Base-by-base conservation (phyloP, 495 filamentous ascomycete genomes). In the Hypoxylon fragiforme region DNA sequence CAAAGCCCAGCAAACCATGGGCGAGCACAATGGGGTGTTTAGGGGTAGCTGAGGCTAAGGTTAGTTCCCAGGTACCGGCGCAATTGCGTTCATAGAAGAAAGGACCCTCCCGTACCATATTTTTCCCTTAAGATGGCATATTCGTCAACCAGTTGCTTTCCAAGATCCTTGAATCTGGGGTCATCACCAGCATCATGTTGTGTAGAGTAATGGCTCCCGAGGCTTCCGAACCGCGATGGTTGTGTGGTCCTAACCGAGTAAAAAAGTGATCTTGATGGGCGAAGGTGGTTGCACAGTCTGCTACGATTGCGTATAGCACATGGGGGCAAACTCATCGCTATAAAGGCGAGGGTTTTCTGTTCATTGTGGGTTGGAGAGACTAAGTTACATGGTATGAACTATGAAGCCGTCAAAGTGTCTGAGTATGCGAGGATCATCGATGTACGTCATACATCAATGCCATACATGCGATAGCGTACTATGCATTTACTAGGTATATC, bases 1-100 rank as follows among this genome's bases (percentile, higher is more conserved):
- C 85, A 69, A 98, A 98, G 28, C 92, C 92, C 30, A 98, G 74
- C 22, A 98, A 78, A 32, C 92, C 92, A 74, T 98, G 92, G 6
- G 91, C 90, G 5, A 95, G 84, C 32, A 94, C 84, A 28, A 95
- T 80, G 8, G 87, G 87, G 60, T 91, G 62, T 65, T 85, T 85
- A 11, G 86, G 84, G 2, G 79, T 74, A 59, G 73, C 82, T 86
- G 21, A 37, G 21, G 1, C 43, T 18, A 12, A 30, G 22, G 24
- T 42, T 28, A 54, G 21, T 30, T 46, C 24, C 24, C n/a, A n/a
- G n/a, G n/a, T n/a, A n/a, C n/a, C n/a, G n/a, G n/a, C n/a, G n/a
- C n/a, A n/a, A n/a, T n/a, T n/a, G n/a, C n/a, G n/a, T n/a, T n/a
- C n/a, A n/a, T n/a, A n/a, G n/a, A n/a, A n/a, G n/a, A n/a, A n/a